Conservation (phyloP, 371 early-diverging fungal species). For the Mucor lusitanicus region DNA sequence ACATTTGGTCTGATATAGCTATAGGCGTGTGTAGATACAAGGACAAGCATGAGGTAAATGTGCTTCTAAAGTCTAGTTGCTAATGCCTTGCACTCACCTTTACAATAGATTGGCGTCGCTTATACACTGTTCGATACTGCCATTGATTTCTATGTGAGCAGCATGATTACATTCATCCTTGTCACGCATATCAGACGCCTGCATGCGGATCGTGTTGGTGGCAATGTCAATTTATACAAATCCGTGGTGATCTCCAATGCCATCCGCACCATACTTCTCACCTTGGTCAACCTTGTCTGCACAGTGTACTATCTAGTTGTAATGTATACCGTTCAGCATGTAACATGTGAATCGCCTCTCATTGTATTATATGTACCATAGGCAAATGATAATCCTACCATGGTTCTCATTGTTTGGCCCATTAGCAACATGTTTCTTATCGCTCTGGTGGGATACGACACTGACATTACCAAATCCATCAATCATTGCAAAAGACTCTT, state of each 20-base stretch:
- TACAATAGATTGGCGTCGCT: neutral
- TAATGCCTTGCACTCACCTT: neutral
- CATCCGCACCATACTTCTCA: constrained; percentile 2
- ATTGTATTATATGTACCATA: neutral
- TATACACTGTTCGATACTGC: neutral
- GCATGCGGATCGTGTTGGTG: neutral
- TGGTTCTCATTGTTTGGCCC: constrained; percentile 5
- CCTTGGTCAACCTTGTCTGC: neutral
- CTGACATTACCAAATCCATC: neutral
- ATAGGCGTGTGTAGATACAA: neutral
- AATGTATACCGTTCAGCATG: neutral
- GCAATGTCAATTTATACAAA: constrained; percentile 1
- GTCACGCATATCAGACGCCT: neutral
- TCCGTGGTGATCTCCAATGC: constrained; percentile 9
- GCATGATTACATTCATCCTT: neutral
- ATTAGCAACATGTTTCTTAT: constrained; percentile 1
- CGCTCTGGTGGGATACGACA: constrained; percentile 7
- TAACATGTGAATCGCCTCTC: neutral
- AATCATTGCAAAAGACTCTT: neutral
- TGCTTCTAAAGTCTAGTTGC: neutral
- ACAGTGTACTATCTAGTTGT: constrained; percentile 5
- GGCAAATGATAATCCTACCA: neutral
- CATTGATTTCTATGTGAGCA: constrained; percentile 9
- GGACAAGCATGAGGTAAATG: constrained; percentile 3
- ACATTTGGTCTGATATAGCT: neutral